These are phyloP conservation scores for Macrophomina phaseolina DNA, from an alignment of 2,329 filamentous ascomycete species.

Conservation along the genomic window DNA sequence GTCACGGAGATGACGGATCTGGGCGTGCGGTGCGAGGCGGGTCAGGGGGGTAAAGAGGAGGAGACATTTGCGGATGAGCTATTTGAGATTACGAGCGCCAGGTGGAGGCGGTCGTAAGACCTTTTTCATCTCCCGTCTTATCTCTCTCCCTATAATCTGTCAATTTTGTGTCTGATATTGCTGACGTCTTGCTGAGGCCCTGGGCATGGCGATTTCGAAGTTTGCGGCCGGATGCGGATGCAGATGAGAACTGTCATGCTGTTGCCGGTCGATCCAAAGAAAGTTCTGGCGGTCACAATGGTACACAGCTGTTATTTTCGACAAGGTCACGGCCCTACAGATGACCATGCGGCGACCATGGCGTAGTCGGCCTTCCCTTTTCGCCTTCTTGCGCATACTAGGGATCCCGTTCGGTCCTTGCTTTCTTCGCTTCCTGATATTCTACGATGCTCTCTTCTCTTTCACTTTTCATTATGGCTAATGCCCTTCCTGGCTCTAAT, in stretches of 20 bases:
- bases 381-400: conserved; percentile 8
- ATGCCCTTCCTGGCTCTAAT: neutral
- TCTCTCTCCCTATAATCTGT: neutral
- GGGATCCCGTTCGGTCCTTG: neutral
- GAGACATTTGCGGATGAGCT: conserved; percentile 49
- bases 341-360: neutral
- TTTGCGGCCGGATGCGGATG: neutral
- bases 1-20: conserved; percentile 41
- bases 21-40: conserved; percentile 41
- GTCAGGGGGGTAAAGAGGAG: conserved; percentile 46
- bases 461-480: neutral
- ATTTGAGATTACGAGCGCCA: conserved; percentile 37
- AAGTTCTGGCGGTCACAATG: too few species aligned
- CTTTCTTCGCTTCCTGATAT: neutral
- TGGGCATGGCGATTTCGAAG: neutral
- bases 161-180: too few species aligned
- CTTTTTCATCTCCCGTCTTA: neutral
- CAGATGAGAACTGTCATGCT: too few species aligned
- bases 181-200: neutral
- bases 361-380: neutral
- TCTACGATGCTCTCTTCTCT: neutral
- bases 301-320: too few species aligned
- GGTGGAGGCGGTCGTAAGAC: conserved; percentile 29
- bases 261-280: too few species aligned
- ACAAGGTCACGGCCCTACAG: too few species aligned